These are phyloP conservation scores for Mediolabrus comicus DNA, from an alignment of 108 stramenopile species.

Conservation along the genomic window DNA sequence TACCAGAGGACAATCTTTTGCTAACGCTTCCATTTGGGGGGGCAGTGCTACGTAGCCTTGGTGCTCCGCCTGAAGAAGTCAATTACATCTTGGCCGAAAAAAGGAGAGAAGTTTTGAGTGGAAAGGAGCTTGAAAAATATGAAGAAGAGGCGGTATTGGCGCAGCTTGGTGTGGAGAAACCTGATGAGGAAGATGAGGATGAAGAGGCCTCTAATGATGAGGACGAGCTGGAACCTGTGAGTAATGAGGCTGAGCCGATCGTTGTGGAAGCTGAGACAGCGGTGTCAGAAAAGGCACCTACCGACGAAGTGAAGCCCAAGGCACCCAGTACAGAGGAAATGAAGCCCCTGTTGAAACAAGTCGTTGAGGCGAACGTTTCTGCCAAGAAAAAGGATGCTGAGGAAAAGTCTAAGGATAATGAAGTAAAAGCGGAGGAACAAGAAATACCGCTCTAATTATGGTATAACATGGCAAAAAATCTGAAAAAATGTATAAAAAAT, in stretches of 20 bases:
- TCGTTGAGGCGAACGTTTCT: conserved; percentile 33
- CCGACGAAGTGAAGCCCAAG: conserved; percentile 10
- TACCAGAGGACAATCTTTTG: conserved; percentile 92
- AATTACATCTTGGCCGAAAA: conserved; percentile 81
- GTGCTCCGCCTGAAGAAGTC: conserved; percentile 78
- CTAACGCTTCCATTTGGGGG: conserved; percentile 95
- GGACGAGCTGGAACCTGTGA: conserved; percentile 19
- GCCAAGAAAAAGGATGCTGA: conserved; percentile 26
- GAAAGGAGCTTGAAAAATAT: conserved; percentile 48
- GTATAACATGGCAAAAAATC: neutral
- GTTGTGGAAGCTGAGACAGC: conserved; percentile 27
- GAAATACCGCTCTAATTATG: neutral
- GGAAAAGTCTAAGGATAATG: neutral
- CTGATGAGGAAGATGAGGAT: conserved; percentile 34
- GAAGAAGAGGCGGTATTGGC: conserved; percentile 68
- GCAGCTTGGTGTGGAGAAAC: conserved; percentile 61
- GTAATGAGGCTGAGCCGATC: conserved; percentile 8
- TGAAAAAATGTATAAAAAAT: neutral
- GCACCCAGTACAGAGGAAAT: conserved; percentile 11
- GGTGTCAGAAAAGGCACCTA: conserved; percentile 15
- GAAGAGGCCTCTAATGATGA: conserved; percentile 9
- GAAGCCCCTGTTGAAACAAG: conserved; percentile 37
- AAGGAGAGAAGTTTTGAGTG: conserved; percentile 75
- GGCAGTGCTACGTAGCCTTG: conserved; percentile 84
- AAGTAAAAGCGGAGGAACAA: conserved; percentile 1